Evolutionary conservation across 2,329 filamentous ascomycete species (phyloP), one percentile per base, ranked within the genome.

Genomic region (Beauveria australis): DNA sequence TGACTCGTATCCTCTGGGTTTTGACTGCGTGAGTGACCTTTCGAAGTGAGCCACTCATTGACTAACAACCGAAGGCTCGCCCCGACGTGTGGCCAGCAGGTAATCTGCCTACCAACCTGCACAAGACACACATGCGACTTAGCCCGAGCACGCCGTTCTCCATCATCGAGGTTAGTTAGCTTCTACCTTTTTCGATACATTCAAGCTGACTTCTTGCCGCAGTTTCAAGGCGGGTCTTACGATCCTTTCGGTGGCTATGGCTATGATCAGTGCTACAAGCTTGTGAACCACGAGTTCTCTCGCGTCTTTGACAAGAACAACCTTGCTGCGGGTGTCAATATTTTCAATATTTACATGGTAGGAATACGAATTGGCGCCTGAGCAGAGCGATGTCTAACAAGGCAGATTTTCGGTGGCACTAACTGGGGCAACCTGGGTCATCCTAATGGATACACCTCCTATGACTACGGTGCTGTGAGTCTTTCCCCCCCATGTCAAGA

Each of bases 371-470:
- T 16, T 2, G 8, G 3, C 28, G 12, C n/a, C 14, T 19, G 30
- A 12, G 19, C 22, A 43, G 47, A 51, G 18, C 59, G 19, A 14
- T 63, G 3, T 26, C 63, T 33, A 3, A 0, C 5, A 0, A 37
- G 33, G 0, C 7, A 83, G 81, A 86, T 81, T 1, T 89, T 81
- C 65, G 90, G 90, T 16, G 90, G 89, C 6, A 92, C 89, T 0
- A 94, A 93, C 69, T 93, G 89, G 90, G 89, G 89, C 0, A 92
- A 91, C 63, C 72, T 91, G 5, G 88, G 89, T 0, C 84, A 91
- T 65, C 80, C 86, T 10, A 86, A 84, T 12, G 84, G 80, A 3
- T 86, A 86, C 63, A 85, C 81, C 0, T 81, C 79, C 0, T 82
- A 83, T 53, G 81, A 84, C 62, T 84, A 83, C 55, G 80, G 76